A percentile compares a stretch with the other conserved stretches of the same genome.
phyloP scores from a whole-genome alignment of 1,284 basidiomycete species.

The Laetiporus sulphureus region DNA sequence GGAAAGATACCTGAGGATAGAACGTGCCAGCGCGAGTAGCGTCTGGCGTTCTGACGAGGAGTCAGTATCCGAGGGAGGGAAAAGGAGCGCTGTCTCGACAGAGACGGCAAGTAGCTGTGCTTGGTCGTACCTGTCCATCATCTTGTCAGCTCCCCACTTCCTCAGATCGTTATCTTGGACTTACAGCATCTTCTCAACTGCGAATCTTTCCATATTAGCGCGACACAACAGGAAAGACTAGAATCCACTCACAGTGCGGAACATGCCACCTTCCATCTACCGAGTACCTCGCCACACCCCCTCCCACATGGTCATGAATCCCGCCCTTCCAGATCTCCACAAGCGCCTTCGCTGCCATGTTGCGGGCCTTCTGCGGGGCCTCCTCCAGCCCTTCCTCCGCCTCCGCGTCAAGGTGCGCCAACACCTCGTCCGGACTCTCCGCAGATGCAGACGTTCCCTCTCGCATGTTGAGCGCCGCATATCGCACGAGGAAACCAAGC shows the following conservation, averaged over 20 bases:
- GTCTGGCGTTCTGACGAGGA: conserved; percentile 20
- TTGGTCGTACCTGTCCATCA: conserved; percentile 36
- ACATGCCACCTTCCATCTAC: conserved; percentile 39
- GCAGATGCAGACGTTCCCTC: background rate
- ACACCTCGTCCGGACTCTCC: background rate
- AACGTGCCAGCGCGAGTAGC: conserved; percentile 17
- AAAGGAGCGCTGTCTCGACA: conserved; percentile 19
- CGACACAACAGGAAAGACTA: no score
- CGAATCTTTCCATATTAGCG: no score
- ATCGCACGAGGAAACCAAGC: conserved; percentile 20
- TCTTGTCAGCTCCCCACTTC: no score
- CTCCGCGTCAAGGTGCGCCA: conserved; percentile 2
- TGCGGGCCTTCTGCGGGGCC: background rate
- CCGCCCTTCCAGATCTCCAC: conserved; percentile 33
- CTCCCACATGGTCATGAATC: conserved; percentile 38
- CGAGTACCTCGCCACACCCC: conserved; percentile 36
- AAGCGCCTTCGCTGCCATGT: conserved; percentile 23
- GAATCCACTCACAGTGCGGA: conserved; percentile 29
- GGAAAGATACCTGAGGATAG: conserved; percentile 31
- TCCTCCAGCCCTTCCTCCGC: background rate
- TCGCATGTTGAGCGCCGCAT: conserved; percentile 13
- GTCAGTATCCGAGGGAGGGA: conserved; percentile 16
- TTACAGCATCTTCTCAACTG: conserved; percentile 41
- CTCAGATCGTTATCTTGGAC: no score
- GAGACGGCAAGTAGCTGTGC: conserved; percentile 27